Evolutionary conservation across 257 asterid genomes (phyloP).

Genomic region (Forsythia suspensa): DNA sequence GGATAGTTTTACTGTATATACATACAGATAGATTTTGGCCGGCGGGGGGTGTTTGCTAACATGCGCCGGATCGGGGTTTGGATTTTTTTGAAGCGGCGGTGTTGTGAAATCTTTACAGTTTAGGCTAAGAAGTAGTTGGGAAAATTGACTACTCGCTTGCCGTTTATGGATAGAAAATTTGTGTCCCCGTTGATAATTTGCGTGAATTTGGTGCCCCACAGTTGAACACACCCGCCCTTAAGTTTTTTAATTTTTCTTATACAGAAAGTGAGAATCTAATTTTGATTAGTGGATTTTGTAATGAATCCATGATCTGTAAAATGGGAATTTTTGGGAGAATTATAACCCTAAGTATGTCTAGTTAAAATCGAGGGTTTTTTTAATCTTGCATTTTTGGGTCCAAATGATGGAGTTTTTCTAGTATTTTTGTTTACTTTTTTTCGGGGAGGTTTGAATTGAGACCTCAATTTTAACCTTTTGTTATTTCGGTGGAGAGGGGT

Average conservation of each 20-base stretch:
- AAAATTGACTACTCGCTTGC: neutral
- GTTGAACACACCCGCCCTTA: neutral
- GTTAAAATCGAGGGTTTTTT: neutral
- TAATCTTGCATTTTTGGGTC: conserved; percentile 11
- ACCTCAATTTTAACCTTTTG: neutral
- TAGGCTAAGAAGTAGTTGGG: conserved; percentile 2
- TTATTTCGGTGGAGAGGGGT: neutral
- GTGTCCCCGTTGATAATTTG: neutral
- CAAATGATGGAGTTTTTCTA: neutral
- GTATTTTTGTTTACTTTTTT: conserved; percentile 1
- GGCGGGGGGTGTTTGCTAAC: neutral
- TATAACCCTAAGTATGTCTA: neutral
- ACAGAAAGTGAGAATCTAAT: neutral
- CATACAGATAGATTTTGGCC: neutral
- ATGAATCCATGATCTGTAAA: neutral
- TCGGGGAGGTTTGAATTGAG: conserved; percentile 14
- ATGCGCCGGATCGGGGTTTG: neutral
- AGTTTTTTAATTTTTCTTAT: neutral
- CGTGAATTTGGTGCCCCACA: neutral
- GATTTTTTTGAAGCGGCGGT: neutral
- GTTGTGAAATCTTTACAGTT: neutral
- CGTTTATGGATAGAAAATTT: neutral
- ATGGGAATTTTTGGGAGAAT: neutral
- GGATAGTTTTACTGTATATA: neutral
- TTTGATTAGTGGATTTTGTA: neutral